Evolutionary conservation across 2,329 filamentous ascomycete genomes (phyloP).

Genomic region (Knoxdaviesia capensis): DNA sequence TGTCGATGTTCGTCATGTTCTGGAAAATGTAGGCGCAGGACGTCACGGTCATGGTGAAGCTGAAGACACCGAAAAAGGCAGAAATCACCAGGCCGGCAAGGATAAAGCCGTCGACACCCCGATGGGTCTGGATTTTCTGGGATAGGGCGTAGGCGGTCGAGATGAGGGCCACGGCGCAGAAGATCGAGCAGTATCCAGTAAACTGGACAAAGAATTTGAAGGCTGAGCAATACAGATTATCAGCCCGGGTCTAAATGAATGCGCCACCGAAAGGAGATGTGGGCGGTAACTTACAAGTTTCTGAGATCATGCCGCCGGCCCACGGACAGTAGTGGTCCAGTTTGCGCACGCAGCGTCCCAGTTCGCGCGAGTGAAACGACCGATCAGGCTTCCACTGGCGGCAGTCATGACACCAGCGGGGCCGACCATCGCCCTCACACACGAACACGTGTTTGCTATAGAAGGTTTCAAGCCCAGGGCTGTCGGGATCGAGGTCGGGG

Average conservation of each 20-base stretch:
- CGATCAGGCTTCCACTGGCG: slow-evolving; percentile 77
- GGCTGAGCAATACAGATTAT: slow-evolving; percentile 16
- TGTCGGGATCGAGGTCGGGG: slow-evolving; percentile 32
- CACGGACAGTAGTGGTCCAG: slow-evolving; percentile 96
- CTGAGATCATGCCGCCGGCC: slow-evolving; percentile 84
- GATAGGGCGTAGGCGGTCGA: slow-evolving; percentile 43
- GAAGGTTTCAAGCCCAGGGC: slow-evolving; percentile 51
- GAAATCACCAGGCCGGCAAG: slow-evolving; percentile 46
- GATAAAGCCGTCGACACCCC: slow-evolving; percentile 33
- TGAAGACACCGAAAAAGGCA: slow-evolving; percentile 63
- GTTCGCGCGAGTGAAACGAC: slow-evolving; percentile 67
- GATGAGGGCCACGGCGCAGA: slow-evolving; percentile 43
- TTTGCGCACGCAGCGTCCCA: slow-evolving; percentile 63
- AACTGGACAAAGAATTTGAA: slow-evolving; percentile 94
- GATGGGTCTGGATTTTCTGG: slow-evolving; percentile 24
- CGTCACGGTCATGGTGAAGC: slow-evolving; percentile 53
- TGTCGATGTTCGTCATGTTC: slow-evolving; percentile 76
- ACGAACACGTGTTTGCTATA: slow-evolving; percentile 70
- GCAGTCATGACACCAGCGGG: slow-evolving; percentile 70
- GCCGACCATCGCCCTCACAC: slow-evolving; percentile 66
- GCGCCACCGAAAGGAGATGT: neutral
- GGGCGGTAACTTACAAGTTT: slow-evolving; percentile 35
- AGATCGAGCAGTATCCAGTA: slow-evolving; percentile 49
- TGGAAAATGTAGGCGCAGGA: slow-evolving; percentile 47
- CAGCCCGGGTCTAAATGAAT: slow-evolving; percentile 1